Evolutionary conservation across 1,139 yeast species (phyloP), one percentile per base, ranked within the genome.

Genomic region (Kodamaea fungicola): DNA sequence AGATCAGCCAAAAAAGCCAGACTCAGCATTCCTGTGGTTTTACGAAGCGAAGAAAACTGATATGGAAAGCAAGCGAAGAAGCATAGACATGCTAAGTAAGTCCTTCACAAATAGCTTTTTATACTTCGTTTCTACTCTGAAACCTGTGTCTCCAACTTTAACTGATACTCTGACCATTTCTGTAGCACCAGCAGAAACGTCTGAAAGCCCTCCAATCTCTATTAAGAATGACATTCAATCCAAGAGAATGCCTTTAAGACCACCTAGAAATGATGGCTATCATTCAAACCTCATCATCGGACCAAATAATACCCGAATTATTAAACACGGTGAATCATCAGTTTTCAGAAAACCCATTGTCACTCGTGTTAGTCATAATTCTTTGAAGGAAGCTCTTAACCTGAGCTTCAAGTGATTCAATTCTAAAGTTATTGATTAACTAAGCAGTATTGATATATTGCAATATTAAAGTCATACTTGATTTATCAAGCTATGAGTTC

Each of bases 281-380:
- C 71, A 66, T 42, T 71, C 80, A 4, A 63, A 67, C 7, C 48
- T 78, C 37, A 64, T 64, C 2, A 64, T 77, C n/a, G 75, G 76
- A 1, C 71, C 73, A 3, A 71, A 74, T 42, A 69, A 73, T 12
- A 66, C 74, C 4, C 62, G 57, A 37, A 58, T 63, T 6, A 54
- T 72, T 8, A 56, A 61, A 25, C 78, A 74, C 49, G 77, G 78
- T 0, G 59, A 60, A 30, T 60, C 64, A 3, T 64, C 74, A 1
- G 52, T 58, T 6, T 61, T 71, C 43, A 64, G 59, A 29, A 64
- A 61, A 32, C 71, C 73, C 4, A 52, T 69, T 10, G 67, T 75
- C 10, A 63, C 43, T 25, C 43, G 45, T 31, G 54, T 64, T 28
- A 65, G 67, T 39, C 62, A 55, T 39, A 48, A 55, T 31, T 64